These are phyloP conservation scores for Diaporthe sp. DNA, from an alignment of 2,329 filamentous ascomycete species.

Conservation along the genomic window DNA sequence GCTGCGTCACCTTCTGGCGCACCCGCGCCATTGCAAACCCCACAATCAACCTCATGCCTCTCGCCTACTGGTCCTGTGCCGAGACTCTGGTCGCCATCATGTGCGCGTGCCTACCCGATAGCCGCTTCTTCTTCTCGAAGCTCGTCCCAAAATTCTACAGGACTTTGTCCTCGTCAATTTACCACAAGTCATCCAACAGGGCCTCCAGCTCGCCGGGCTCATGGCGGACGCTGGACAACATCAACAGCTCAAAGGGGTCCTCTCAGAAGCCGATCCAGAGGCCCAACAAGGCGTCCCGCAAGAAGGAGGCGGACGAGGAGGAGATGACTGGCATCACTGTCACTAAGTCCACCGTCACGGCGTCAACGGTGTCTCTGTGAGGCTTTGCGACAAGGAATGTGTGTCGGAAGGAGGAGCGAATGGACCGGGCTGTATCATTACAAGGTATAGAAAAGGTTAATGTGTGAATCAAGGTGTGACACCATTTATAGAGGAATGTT, in stretches of 20 bases:
- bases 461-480: too few relatives aligned
- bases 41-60: slow-evolving; percentile 19
- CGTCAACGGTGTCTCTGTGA: neutral
- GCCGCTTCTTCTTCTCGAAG: slow-evolving; percentile 25
- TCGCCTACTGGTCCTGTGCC: slow-evolving; percentile 8
- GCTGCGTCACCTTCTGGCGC: slow-evolving; percentile 14
- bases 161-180: neutral
- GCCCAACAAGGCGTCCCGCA: neutral
- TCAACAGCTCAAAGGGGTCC: slow-evolving; percentile 9
- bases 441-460: neutral
- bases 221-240: neutral
- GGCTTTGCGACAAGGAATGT: neutral
- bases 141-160: slow-evolving; percentile 18
- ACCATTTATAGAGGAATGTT: neutral
- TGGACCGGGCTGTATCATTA: neutral
- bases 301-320: neutral
- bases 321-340: neutral
- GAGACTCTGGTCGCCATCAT: slow-evolving; percentile 20
- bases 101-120: slow-evolving; percentile 22
- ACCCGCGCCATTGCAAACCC: slow-evolving; percentile 8
- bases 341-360: neutral
- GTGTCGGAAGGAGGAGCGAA: neutral
- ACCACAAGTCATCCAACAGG: slow-evolving; percentile 10
- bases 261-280: neutral
- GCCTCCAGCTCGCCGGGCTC: neutral